Conservation (phyloP, 768 basidiomycete genomes). For the Asterophora lycoperdoides region DNA sequence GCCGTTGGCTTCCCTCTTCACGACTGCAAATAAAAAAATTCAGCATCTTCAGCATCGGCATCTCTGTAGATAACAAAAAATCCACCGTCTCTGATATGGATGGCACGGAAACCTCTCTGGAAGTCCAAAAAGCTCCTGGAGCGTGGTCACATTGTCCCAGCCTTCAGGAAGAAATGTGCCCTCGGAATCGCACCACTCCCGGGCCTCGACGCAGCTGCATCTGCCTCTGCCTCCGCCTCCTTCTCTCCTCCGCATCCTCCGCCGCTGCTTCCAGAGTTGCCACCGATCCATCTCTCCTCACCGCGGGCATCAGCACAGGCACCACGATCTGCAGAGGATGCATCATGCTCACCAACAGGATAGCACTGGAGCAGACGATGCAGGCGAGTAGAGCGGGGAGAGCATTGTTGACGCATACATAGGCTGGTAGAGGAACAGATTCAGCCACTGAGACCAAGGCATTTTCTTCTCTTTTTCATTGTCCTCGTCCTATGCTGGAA, state of each 20-base stretch:
- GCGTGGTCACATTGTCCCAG: constrained; percentile 51
- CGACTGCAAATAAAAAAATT: constrained; percentile 16
- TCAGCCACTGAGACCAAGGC: background rate
- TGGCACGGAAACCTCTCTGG: constrained; percentile 36
- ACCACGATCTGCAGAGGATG: background rate
- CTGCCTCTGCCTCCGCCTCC: constrained; percentile 1
- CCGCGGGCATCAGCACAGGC: constrained; percentile 3
- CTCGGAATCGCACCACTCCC: constrained; percentile 39
- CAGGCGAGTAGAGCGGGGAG: background rate
- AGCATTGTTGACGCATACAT: background rate
- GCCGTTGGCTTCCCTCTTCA: constrained; percentile 23
- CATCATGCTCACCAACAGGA: background rate
- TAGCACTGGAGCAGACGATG: constrained; percentile 2
- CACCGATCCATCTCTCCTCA: constrained; percentile 6
- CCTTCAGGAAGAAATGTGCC: constrained; percentile 61
- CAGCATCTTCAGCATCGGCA: no score
- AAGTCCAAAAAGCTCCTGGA: constrained; percentile 79
- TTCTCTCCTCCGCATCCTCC: background rate
- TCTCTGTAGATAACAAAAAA: background rate
- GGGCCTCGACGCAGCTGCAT: background rate
- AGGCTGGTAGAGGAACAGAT: no score
- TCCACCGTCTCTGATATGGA: constrained; percentile 29
- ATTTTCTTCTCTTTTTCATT: constrained; percentile 1
- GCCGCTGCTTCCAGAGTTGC: constrained; percentile 7
- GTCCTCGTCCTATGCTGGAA: constrained; percentile 12